Percentiles rank a stretch among this genome's conserved stretches.
Conservation (phyloP, 2,329 filamentous ascomycete genomes). For the Colletotrichum sp. region DNA sequence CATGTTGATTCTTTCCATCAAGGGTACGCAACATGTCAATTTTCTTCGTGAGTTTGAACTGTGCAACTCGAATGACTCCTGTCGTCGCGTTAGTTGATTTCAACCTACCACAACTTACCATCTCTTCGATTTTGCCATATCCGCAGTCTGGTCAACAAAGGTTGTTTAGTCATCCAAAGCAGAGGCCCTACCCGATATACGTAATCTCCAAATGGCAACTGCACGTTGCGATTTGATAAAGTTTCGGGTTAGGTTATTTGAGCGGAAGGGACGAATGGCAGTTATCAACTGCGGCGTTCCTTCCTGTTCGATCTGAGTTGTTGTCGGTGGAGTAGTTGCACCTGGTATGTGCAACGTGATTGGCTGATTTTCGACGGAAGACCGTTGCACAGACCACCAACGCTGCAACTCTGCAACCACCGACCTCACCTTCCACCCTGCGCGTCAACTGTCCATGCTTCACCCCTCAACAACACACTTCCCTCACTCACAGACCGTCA, state of each 20-base stretch:
- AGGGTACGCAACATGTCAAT: not conserved
- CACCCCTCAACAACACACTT: not conserved
- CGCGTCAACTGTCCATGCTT: not conserved
- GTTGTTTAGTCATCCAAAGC: too few relatives aligned
- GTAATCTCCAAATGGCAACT: too few relatives aligned
- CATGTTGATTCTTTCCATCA: not conserved
- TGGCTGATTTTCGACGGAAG: not conserved
- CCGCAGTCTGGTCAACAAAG: too few relatives aligned
- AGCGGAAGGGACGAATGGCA: not conserved
- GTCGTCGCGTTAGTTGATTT: not conserved
- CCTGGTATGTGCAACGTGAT: not conserved
- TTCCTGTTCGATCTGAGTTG: not conserved
- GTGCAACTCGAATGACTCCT: not conserved
- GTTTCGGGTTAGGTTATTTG: not conserved
- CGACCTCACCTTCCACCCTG: not conserved
- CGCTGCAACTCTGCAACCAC: not conserved
- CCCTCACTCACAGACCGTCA: not conserved
- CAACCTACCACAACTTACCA: too few relatives aligned
- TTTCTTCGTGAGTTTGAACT: not conserved
- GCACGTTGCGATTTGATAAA: not conserved
- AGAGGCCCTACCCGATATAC: too few relatives aligned
- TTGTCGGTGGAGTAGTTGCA: not conserved
- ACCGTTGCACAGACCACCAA: not conserved
- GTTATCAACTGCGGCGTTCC: not conserved
- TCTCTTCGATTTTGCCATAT: rapidly evolving